Percentiles rank a stretch among this genome's conserved stretches.
These are phyloP conservation scores for Fusarium pseudograminearum DNA, from an alignment of 2,329 filamentous ascomycete genomes.

Conservation along the genomic window DNA sequence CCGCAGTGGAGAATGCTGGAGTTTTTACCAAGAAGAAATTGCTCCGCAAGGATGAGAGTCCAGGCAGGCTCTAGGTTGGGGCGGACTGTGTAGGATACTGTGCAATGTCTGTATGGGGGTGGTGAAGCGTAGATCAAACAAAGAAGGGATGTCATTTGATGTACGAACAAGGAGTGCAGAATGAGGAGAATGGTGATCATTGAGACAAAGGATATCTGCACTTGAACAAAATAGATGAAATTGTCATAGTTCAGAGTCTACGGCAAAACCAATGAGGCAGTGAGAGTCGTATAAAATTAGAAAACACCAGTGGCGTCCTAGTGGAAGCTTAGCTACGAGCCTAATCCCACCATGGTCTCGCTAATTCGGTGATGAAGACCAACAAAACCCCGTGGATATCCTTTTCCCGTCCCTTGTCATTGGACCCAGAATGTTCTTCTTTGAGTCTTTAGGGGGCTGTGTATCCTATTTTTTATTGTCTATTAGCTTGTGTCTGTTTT, in stretches of 20 bases:
- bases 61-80: not conserved
- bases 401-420: constrained; percentile 14
- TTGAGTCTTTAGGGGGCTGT: constrained; percentile 33
- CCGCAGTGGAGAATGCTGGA: constrained; percentile 39
- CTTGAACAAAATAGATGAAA: not conserved
- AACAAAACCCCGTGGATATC: not conserved
- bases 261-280: constrained; percentile 2
- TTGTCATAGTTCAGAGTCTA: not conserved
- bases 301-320: constrained; percentile 3
- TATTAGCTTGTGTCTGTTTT: not conserved
- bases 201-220: not conserved
- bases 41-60: constrained; percentile 20
- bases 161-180: constrained; percentile 17
- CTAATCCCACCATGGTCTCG: constrained; percentile 33
- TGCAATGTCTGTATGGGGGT: constrained; percentile 3
- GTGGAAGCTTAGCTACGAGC: constrained; percentile 34
- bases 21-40: constrained; percentile 34
- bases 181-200: not conserved
- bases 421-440: constrained; percentile 21
- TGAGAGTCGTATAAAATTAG: constrained; percentile 31
- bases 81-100: constrained; percentile 38
- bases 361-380: constrained; percentile 15
- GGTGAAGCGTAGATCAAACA: constrained; percentile 20
- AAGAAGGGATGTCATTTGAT: constrained; percentile 21
- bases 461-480: constrained; percentile 26